Conservation (phyloP, 805 yeast species). For the Yarrowia phangngaensis region DNA sequence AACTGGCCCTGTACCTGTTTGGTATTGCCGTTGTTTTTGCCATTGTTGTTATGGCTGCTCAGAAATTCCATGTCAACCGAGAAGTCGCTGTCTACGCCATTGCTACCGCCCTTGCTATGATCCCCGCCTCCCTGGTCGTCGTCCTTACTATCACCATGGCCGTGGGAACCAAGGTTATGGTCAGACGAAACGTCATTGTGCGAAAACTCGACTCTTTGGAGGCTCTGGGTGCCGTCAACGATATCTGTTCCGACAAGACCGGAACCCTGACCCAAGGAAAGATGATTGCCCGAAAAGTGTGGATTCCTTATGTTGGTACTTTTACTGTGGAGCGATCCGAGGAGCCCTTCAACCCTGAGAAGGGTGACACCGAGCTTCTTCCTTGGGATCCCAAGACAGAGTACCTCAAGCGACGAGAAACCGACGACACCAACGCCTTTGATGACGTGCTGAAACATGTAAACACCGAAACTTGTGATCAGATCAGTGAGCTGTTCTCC, state of each 20-base stretch:
- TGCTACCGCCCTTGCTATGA: constrained; percentile 79
- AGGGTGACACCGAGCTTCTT: constrained; percentile 47
- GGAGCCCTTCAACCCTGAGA: constrained; percentile 61
- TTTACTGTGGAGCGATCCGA: constrained; percentile 51
- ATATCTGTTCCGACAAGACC: constrained; percentile 78
- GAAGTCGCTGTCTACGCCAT: constrained; percentile 87
- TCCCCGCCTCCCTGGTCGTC: constrained; percentile 74
- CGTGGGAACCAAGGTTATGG: constrained; percentile 71
- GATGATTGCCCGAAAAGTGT: constrained; percentile 66
- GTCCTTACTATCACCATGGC: constrained; percentile 83
- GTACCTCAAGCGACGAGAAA: constrained; percentile 29
- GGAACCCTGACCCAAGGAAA: constrained; percentile 79
- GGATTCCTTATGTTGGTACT: constrained; percentile 64
- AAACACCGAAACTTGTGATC: neutral
- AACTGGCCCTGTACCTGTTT: constrained; percentile 70
- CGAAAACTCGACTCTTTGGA: constrained; percentile 74
- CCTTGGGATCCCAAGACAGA: constrained; percentile 29
- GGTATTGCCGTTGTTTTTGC: constrained; percentile 77
- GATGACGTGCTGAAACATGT: constrained; percentile 8
- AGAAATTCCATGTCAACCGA: constrained; percentile 62
- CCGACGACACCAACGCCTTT: constrained; percentile 29
- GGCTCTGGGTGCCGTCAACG: constrained; percentile 73
- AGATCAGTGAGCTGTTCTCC: constrained; percentile 35
- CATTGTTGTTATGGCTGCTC: constrained; percentile 81
- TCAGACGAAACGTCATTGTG: constrained; percentile 62